phyloP scores from a whole-genome alignment of 2,329 filamentous ascomycete genomes.

The Pseudogymnoascus sp. region DNA sequence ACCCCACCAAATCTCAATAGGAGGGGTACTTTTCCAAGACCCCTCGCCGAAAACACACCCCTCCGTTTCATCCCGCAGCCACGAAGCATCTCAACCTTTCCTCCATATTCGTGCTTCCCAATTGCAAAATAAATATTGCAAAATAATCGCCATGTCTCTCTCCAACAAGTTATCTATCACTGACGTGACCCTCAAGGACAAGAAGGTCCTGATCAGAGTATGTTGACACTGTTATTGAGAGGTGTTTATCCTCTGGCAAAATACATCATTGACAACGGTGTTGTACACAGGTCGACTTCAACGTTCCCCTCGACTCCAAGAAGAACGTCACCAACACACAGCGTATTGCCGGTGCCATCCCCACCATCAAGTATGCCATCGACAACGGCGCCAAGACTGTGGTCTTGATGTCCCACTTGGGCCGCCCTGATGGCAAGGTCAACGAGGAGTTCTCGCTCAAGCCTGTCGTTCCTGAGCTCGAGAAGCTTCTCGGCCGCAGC shows the following conservation, averaged over 20 bases:
- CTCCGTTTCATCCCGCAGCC: slow-evolving; percentile 7
- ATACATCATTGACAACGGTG: slow-evolving; percentile 20
- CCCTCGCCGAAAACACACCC: slow-evolving; percentile 1
- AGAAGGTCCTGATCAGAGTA: slow-evolving; percentile 95
- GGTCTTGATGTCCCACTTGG: slow-evolving; percentile 96
- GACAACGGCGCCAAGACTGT: slow-evolving; percentile 88
- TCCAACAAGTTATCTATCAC: slow-evolving; percentile 96
- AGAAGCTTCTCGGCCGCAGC: slow-evolving; percentile 76
- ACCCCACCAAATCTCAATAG: slow-evolving; percentile 8
- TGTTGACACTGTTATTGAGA: slow-evolving; percentile 31
- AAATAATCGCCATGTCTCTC: slow-evolving; percentile 69
- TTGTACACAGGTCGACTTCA: slow-evolving; percentile 83
- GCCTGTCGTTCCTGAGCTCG: slow-evolving; percentile 83
- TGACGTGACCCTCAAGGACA: slow-evolving; percentile 95
- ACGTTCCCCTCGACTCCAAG: slow-evolving; percentile 88
- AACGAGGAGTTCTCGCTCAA: slow-evolving; percentile 93
- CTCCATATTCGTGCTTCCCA: not conserved
- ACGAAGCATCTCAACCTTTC: slow-evolving; percentile 4
- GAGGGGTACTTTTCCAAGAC: slow-evolving; percentile 7
- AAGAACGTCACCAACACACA: slow-evolving; percentile 98
- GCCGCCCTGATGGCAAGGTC: slow-evolving; percentile 82
- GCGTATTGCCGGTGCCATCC: slow-evolving; percentile 91
- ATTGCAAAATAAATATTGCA: not conserved
- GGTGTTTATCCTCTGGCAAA: not conserved
- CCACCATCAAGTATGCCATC: slow-evolving; percentile 90